These are phyloP conservation scores for Claviceps citrina DNA, from an alignment of 2,329 filamentous ascomycete genomes.

Conservation along the genomic window DNA sequence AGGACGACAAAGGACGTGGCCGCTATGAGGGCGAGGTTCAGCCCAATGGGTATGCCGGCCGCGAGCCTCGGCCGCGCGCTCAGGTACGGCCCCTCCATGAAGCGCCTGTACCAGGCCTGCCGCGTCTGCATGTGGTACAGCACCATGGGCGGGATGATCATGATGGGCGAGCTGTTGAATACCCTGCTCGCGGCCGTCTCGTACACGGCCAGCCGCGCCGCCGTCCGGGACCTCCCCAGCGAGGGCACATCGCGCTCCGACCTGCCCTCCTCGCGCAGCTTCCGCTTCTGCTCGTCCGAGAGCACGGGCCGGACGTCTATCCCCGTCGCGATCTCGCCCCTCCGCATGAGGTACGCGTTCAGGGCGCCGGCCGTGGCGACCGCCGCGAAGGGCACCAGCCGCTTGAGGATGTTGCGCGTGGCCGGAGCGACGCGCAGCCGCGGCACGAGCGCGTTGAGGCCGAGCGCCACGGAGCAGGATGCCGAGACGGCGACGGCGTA, in stretches of 20 bases:
- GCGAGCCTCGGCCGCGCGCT: conserved; percentile 54
- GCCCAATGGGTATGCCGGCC: conserved; percentile 43
- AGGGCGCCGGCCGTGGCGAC: conserved; percentile 81
- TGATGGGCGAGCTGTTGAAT: conserved; percentile 88
- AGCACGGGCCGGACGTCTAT: conserved; percentile 85
- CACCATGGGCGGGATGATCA: conserved; percentile 82
- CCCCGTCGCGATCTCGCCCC: conserved; percentile 82
- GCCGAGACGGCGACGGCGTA: conserved; percentile 86
- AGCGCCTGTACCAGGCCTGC: conserved; percentile 23
- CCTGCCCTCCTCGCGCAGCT: conserved; percentile 39
- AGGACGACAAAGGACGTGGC: conserved; percentile 76
- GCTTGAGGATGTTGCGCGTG: conserved; percentile 59
- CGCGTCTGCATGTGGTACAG: conserved; percentile 62
- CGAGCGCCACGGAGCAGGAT: conserved; percentile 83
- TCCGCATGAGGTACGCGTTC: conserved; percentile 95
- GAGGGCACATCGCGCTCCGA: conserved; percentile 51
- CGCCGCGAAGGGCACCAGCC: conserved; percentile 91
- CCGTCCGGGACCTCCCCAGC: conserved; percentile 75
- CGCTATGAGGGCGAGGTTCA: conserved; percentile 80
- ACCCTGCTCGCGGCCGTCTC: conserved; percentile 88
- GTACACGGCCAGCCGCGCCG: conserved; percentile 74
- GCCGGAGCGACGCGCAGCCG: conserved; percentile 65
- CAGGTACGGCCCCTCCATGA: conserved; percentile 58
- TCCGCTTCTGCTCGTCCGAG: conserved; percentile 50
- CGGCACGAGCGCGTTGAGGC: conserved; percentile 79